Evolutionary conservation across 495 filamentous ascomycete species (phyloP), one percentile per base, ranked within the genome.

Genomic region (Penicillium silybi): DNA sequence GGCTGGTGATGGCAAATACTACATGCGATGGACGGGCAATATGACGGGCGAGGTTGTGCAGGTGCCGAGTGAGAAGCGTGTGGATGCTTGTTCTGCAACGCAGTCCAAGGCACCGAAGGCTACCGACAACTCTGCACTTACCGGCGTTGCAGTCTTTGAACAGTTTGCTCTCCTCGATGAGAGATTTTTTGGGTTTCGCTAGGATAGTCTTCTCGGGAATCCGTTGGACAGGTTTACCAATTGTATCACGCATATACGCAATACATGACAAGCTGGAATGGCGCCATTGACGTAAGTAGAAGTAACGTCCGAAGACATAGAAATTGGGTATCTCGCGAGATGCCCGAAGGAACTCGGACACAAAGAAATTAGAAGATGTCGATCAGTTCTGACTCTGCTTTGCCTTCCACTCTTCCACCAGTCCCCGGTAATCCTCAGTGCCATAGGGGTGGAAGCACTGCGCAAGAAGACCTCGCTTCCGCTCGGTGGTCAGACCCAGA

Each of bases 371-470:
- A 26, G 43, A 15, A 23, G 17, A 18, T 27, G 6, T 32, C 32
- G 11, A 23, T 29, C 16, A 41, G 19, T 41, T 26, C 17, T 32
- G 41, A 3, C 4, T 46, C 17, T 55, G 37, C 45, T 60, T 59
- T 6, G 49, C 43, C 44, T 65, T 65, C 71, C 76, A 88, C 61
- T 87, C 85, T 10, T 70, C 74, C 23, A 83, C 77, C 26, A 88
- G 51, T 1, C 81, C 77, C 42, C 60, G 59, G 66, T 87, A 88
- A 63, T 88, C 85, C 52, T 77, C 78, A 34, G 73, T 62, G 1
- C 77, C 79, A 63, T 86, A 85, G 13, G 82, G 72, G 13, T 78
- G 63, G 51, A 79, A 68, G 44, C 79, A 73, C 53, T 81, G 80
- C 0, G 70, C 69, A 25, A 78, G 59, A 64, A 74, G 26, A 9